Evolutionary conservation across 2,329 filamentous ascomycete species (phyloP).

Genomic region (Aspergillus jensenii): DNA sequence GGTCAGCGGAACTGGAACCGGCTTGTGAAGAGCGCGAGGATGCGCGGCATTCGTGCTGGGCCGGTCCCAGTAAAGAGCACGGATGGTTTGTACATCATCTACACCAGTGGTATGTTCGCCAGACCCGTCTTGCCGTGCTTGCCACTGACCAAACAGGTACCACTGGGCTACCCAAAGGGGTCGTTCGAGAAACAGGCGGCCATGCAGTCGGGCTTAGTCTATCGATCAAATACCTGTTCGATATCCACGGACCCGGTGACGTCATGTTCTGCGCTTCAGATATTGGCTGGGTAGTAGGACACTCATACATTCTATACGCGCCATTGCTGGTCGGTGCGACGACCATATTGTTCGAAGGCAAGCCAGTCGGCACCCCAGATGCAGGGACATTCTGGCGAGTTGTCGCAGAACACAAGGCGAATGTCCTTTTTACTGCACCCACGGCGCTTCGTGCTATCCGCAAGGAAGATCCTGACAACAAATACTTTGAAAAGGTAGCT

Average conservation of each 20-base stretch:
- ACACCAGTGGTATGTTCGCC: slow-evolving; percentile 62
- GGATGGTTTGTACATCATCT: slow-evolving; percentile 86
- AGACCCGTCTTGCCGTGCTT: not conserved
- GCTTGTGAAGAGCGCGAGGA: slow-evolving; percentile 68
- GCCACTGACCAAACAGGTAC: slow-evolving; percentile 53
- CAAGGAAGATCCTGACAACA: slow-evolving; percentile 77
- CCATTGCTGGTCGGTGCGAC: slow-evolving; percentile 82
- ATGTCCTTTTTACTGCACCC: slow-evolving; percentile 80
- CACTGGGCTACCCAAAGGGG: slow-evolving; percentile 79
- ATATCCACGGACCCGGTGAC: slow-evolving; percentile 78
- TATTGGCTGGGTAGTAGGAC: slow-evolving; percentile 88
- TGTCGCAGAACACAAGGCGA: slow-evolving; percentile 80
- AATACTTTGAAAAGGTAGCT: slow-evolving; percentile 63
- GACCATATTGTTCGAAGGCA: slow-evolving; percentile 90
- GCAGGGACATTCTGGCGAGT: slow-evolving; percentile 87
- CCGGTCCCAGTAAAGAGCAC: slow-evolving; percentile 76
- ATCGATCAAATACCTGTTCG: slow-evolving; percentile 79
- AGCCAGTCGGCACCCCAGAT: slow-evolving; percentile 85
- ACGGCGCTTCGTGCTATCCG: slow-evolving; percentile 85
- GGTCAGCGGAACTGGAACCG: slow-evolving; percentile 80
- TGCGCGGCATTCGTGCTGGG: slow-evolving; percentile 66
- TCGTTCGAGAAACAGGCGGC: slow-evolving; percentile 77
- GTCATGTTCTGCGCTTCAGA: slow-evolving; percentile 80
- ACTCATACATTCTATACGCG: slow-evolving; percentile 85
- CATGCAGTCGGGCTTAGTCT: slow-evolving; percentile 83